Conservation (phyloP, 2,329 filamentous ascomycete genomes). For the Ophiocordyceps camponoti-saundersi region DNA sequence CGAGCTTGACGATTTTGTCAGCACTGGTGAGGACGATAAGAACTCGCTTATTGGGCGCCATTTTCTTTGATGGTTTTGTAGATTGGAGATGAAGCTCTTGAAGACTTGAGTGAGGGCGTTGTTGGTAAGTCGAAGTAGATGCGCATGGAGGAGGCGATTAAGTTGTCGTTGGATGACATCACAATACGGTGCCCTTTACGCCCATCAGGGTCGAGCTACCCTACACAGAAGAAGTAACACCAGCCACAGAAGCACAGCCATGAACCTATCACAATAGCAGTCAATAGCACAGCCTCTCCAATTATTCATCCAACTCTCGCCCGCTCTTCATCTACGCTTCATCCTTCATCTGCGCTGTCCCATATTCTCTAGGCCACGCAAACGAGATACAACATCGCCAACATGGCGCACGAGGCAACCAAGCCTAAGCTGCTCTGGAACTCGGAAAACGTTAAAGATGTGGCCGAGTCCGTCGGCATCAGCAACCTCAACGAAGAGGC, state of each 20-base stretch:
- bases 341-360: neutral
- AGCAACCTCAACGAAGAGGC: slow-evolving; percentile 67
- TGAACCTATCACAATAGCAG: no score
- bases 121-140: no score
- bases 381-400: neutral
- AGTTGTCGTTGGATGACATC: neutral
- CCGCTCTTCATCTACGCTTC: no score
- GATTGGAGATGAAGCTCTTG: neutral
- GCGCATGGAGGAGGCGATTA: neutral
- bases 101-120: neutral
- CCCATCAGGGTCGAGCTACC: no score
- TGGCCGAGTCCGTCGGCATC: slow-evolving; percentile 91
- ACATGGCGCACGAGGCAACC: slow-evolving; percentile 22
- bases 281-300: no score
- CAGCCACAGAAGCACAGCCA: no score
- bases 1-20: slow-evolving; percentile 26
- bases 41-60: slow-evolving; percentile 42
- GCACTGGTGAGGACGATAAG: slow-evolving; percentile 57
- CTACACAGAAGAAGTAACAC: no score
- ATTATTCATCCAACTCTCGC: no score
- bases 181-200: no score
- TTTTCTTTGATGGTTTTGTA: slow-evolving; percentile 11
- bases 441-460: slow-evolving; percentile 84
- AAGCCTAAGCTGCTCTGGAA: slow-evolving; percentile 66
- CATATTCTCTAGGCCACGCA: neutral